Evolutionary conservation across 2,329 filamentous ascomycete species (phyloP).

Genomic region (Aspergillus quadrilineatus): DNA sequence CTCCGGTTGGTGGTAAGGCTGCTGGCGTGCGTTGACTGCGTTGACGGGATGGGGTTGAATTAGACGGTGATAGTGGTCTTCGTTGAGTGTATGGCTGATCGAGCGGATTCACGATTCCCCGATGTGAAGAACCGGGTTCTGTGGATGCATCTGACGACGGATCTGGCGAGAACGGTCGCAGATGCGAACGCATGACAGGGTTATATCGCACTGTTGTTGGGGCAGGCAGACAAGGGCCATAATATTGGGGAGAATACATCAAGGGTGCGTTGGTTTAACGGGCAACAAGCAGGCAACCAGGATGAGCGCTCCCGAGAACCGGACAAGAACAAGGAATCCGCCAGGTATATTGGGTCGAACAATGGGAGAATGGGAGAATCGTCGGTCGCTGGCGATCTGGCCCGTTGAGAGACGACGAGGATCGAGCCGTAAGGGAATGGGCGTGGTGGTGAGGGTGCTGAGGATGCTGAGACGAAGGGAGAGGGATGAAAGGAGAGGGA

Average conservation of each 20-base stretch:
- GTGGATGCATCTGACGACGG: constrained; percentile 19
- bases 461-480: not conserved
- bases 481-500: not conserved
- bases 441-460: constrained; percentile 11
- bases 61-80: constrained; percentile 24
- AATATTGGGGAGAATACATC: constrained; percentile 34
- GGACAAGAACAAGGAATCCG: not conserved
- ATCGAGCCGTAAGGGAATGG: constrained; percentile 15
- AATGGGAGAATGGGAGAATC: not conserved
- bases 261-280: constrained; percentile 22
- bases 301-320: constrained; percentile 1
- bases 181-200: constrained; percentile 28
- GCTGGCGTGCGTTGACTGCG: constrained; percentile 14
- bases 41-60: constrained; percentile 16
- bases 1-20: constrained; percentile 12
- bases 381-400: constrained; percentile 2
- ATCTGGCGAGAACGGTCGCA: constrained; percentile 20
- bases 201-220: constrained; percentile 23
- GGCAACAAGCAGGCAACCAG: constrained; percentile 11
- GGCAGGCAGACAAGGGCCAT: constrained; percentile 32
- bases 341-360: not conserved
- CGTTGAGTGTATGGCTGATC: constrained; percentile 15
- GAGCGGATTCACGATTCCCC: constrained; percentile 15
- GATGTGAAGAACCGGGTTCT: constrained; percentile 18
- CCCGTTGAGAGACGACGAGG: not conserved